Percentiles rank a stretch among this genome's conserved stretches.
Evolutionary conservation across 306 rosid species (phyloP).

Genomic region (Quercus variabilis): DNA sequence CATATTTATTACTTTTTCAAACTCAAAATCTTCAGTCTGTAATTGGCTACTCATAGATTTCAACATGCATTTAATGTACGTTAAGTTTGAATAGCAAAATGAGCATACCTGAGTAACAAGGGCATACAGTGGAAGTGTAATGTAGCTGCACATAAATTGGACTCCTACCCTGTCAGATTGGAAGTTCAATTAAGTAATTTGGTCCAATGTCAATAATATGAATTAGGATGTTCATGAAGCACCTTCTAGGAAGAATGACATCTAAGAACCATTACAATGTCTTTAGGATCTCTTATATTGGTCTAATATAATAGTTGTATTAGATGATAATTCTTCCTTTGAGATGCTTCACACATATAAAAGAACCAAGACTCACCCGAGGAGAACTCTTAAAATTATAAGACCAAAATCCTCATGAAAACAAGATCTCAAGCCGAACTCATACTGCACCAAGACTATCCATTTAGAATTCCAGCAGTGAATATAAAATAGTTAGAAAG

Average conservation of each 20-base stretch:
- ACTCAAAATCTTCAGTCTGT: neutral
- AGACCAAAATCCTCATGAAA: slow-evolving; percentile 61
- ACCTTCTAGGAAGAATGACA: neutral
- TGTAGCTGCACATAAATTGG: slow-evolving; percentile 79
- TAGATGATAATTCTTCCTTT: neutral
- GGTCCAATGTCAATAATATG: neutral
- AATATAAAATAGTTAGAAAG: neutral
- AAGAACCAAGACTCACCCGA: slow-evolving; percentile 56
- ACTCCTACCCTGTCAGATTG: slow-evolving; percentile 59
- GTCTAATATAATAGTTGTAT: neutral
- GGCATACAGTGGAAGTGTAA: slow-evolving; percentile 93
- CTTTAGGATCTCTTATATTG: too few relatives aligned
- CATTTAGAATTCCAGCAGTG: slow-evolving; percentile 18
- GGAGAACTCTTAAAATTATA: slow-evolving; percentile 50
- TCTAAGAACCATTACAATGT: neutral
- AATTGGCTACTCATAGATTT: neutral
- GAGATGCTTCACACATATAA: neutral
- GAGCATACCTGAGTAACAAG: slow-evolving; percentile 76
- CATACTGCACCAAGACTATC: slow-evolving; percentile 65
- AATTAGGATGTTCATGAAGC: neutral
- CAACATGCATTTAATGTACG: neutral
- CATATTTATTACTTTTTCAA: too few relatives aligned
- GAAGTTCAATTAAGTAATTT: neutral
- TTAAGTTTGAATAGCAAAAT: neutral
- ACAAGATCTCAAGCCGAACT: slow-evolving; percentile 86